These are phyloP conservation scores for Cajanus cajan DNA, from an alignment of 306 rosid genomes.

Conservation along the genomic window DNA sequence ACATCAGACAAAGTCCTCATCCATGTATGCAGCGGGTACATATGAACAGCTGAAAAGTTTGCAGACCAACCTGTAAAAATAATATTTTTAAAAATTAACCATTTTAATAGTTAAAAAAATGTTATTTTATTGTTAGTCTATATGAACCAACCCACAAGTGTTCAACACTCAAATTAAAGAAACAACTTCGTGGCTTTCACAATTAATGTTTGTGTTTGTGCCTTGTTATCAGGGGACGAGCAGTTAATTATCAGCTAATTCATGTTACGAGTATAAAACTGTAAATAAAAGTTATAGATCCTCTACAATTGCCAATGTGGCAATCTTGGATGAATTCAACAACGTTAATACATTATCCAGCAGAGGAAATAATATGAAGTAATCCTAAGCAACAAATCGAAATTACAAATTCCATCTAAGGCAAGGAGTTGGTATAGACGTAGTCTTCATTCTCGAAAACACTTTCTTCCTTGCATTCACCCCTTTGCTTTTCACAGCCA, in stretches of 20 bases:
- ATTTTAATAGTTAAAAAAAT: too few relatives aligned
- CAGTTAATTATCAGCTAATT: not conserved
- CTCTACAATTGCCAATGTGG: conserved; percentile 7
- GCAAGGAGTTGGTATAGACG: conserved; percentile 63
- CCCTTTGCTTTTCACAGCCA: conserved; percentile 35
- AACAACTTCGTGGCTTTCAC: too few relatives aligned
- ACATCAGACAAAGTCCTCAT: too few relatives aligned
- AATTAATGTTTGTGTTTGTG: too few relatives aligned
- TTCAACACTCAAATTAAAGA: too few relatives aligned
- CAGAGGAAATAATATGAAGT: not conserved
- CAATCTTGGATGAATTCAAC: not conserved
- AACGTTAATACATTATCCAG: not conserved
- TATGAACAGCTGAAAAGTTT: too few relatives aligned
- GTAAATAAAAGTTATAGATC: not conserved
- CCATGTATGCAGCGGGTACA: too few relatives aligned
- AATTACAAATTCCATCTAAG: conserved; percentile 25
- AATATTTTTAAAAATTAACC: too few relatives aligned
- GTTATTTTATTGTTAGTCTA: too few relatives aligned
- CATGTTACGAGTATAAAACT: not conserved
- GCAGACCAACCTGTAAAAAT: too few relatives aligned
- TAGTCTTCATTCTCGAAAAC: conserved; percentile 61
- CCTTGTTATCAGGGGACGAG: too few relatives aligned
- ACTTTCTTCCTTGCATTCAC: conserved; percentile 39
- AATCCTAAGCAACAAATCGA: not conserved
- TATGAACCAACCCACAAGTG: too few relatives aligned